Evolutionary conservation across 2,329 filamentous ascomycete genomes (phyloP).

Genomic region (Chrysoporthe deuterocubensis): DNA sequence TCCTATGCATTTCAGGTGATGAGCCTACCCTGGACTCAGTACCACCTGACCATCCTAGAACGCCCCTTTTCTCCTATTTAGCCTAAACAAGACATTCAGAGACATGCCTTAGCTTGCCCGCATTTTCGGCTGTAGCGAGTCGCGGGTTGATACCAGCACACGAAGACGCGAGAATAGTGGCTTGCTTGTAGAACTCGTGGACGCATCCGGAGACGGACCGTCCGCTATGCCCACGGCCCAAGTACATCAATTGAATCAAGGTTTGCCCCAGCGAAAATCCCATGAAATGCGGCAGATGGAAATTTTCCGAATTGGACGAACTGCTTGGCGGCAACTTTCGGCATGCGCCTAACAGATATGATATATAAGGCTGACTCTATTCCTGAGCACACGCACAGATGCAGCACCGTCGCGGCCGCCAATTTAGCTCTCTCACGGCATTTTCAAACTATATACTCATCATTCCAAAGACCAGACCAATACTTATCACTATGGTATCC

Average conservation of each 20-base stretch:
- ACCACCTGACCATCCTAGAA: neutral
- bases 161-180: neutral
- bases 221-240: neutral
- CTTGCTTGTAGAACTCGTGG: neutral
- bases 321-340: neutral
- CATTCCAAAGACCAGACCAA: neutral
- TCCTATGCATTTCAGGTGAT: neutral
- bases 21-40: neutral
- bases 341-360: neutral
- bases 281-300: neutral
- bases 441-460: neutral
- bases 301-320: neutral
- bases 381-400: neutral
- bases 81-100: constrained; percentile 7
- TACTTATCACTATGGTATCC: constrained; percentile 8
- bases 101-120: neutral
- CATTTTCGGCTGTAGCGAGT: neutral
- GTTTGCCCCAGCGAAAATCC: neutral
- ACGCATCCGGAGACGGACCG: neutral
- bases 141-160: neutral
- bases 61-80: neutral
- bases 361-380: constrained; percentile 1
- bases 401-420: neutral
- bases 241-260: neutral
- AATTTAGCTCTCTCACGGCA: neutral